Evolutionary conservation across 1,284 basidiomycete species (phyloP).

Genomic region (Marasmius tenuissimus): DNA sequence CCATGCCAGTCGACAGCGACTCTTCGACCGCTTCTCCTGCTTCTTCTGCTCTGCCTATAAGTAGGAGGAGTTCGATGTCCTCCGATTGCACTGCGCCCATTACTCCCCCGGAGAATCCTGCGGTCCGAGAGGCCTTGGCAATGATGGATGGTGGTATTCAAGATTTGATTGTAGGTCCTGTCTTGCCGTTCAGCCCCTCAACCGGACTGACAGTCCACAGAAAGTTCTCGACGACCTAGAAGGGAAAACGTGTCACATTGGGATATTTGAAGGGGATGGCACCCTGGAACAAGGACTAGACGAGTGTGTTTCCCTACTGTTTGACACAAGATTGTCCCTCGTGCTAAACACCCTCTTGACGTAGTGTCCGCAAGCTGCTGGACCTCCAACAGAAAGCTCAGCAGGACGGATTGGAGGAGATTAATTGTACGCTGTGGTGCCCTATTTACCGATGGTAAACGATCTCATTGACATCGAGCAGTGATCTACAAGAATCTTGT

Average conservation of each 20-base stretch:
- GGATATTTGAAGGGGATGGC: neutral
- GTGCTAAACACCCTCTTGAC: too few relatives aligned
- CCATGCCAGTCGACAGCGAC: neutral
- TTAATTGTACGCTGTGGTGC: conserved; percentile 36
- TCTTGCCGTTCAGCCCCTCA: too few relatives aligned
- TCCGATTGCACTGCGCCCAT: neutral
- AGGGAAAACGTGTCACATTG: neutral
- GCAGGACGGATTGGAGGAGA: conserved; percentile 43
- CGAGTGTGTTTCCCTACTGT: neutral
- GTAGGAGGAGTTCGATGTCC: neutral
- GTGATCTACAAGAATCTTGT: conserved; percentile 47
- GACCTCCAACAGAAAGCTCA: conserved; percentile 26
- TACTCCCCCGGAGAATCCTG: neutral
- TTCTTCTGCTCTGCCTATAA: neutral
- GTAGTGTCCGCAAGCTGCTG: neutral
- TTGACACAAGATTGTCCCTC: too few relatives aligned
- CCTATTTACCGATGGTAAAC: too few relatives aligned
- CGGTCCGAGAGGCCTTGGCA: conserved; percentile 1
- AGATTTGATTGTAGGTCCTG: neutral
- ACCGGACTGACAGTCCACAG: neutral
- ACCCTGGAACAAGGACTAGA: neutral
- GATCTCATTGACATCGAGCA: conserved; percentile 17
- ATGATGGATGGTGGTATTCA: conserved; percentile 3
- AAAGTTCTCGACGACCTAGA: neutral
- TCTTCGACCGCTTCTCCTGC: neutral